Base-by-base conservation (phyloP, 345 rosid genomes). In the Melaleuca alternifolia region DNA sequence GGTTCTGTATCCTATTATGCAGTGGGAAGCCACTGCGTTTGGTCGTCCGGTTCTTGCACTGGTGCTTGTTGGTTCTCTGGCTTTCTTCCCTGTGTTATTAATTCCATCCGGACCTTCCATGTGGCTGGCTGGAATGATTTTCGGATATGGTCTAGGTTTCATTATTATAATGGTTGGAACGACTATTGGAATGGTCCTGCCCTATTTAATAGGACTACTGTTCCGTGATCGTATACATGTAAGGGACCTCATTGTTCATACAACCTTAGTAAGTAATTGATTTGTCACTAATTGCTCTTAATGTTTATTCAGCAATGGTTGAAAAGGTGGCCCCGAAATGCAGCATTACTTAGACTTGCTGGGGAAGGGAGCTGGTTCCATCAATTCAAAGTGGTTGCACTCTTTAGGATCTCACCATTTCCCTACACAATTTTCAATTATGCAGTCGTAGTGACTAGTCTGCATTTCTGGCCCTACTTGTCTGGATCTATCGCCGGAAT, bases 71-170 rank as follows among this genome's bases (percentile, higher is more conserved):
- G 93, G 94, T 85, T 97, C 99, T 61, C 91, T 97, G 87, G 99
- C 99, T 46, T 84, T 96, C 90, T 95, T 97, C 89, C 99, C 99
- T 81, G 99, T 96, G 82, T 91, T 97, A 86, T 89, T 97, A 88
- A 95, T 97, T 81, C 99, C 99, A 91, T 97, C 99, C 6, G 99
- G 98, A 81, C 99, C 99, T 61, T 97, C 99, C 75, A 97, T 97
- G 99, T 97, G 99, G 99, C 89, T 97, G 90, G 97, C 98, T 89
- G 99, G 99, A 44, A 97, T 97, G 99, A 95, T 96, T 84, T 97
- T 96, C 33, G 99, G 99, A 61, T 97, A 97, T 82, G 98, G 97
- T 85, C 90, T 95, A 28, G 99, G 99, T 51, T 97, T 97, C 51
- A 87, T 94, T 61, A 97, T 97, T 21, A 97, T 97, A 89, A 97